Evolutionary conservation across 2,329 filamentous ascomycete genomes (phyloP).

Genomic region (Sclerotinia minor): DNA sequence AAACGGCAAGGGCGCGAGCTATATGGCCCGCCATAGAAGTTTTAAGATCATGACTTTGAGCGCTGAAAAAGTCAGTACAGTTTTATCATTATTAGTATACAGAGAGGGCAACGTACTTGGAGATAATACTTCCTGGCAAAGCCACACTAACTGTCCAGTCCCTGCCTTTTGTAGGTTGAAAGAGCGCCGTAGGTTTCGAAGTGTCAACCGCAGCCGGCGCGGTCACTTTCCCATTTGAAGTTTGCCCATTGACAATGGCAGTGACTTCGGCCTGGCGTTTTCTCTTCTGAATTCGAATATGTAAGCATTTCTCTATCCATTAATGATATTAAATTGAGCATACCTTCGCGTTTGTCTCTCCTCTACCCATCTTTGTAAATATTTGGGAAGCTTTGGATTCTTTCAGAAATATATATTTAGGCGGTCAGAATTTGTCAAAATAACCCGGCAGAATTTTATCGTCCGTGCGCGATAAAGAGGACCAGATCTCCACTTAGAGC

Average conservation of each 20-base stretch:
- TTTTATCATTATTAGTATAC: constrained; percentile 17
- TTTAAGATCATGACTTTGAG: constrained; percentile 60
- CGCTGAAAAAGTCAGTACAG: constrained; percentile 30
- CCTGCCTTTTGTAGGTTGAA: constrained; percentile 62
- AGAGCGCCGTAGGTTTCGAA: constrained; percentile 68
- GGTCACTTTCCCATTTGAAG: constrained; percentile 37
- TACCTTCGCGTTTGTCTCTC: constrained; percentile 40
- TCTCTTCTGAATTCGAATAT: constrained; percentile 38
- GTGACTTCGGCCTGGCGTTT: constrained; percentile 40
- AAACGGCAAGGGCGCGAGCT: constrained; percentile 78
- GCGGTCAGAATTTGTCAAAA: constrained; percentile 25
- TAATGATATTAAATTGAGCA: not conserved
- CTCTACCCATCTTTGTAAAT: constrained; percentile 38
- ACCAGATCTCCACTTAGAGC: constrained; percentile 21
- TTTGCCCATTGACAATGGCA: constrained; percentile 29
- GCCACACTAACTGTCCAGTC: constrained; percentile 76
- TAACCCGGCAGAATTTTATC: constrained; percentile 29
- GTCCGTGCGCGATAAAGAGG: constrained; percentile 23
- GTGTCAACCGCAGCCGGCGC: constrained; percentile 43
- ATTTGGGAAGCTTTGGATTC: constrained; percentile 15
- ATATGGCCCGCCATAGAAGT: constrained; percentile 72
- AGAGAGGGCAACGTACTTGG: constrained; percentile 56
- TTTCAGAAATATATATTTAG: constrained; percentile 24
- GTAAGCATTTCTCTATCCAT: not conserved
- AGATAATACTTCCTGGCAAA: constrained; percentile 73